These are phyloP conservation scores for Termitomyces sp. DNA, from an alignment of 1,284 basidiomycete species.

Conservation along the genomic window DNA sequence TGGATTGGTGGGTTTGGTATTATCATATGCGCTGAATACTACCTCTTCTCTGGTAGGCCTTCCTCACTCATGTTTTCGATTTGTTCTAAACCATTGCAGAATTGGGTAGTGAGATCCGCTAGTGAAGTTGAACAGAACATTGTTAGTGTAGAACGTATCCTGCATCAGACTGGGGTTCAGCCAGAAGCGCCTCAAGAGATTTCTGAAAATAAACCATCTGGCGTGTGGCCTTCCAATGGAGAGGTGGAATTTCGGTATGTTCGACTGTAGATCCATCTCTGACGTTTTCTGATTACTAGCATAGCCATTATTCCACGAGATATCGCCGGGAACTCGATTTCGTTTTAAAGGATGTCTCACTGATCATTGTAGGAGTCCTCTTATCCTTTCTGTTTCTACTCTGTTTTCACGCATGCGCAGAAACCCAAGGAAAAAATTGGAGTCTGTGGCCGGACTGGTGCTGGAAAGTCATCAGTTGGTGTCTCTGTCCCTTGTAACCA, in stretches of 20 bases:
- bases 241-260: conserved; percentile 77
- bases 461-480: conserved; percentile 54
- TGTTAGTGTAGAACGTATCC: conserved; percentile 41
- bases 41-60: conserved; percentile 63
- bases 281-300: conserved; percentile 13
- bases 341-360: conserved; percentile 53
- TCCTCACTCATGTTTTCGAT: conserved; percentile 23
- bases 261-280: conserved; percentile 26
- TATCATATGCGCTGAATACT: conserved; percentile 74
- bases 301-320: conserved; percentile 49
- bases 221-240: conserved; percentile 48
- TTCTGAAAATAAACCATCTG: conserved; percentile 43
- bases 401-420: conserved; percentile 1
- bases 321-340: conserved; percentile 55
- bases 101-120: conserved; percentile 48
- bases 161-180: conserved; percentile 57
- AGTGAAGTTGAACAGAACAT: conserved; percentile 12
- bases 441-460: conserved; percentile 55
- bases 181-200: conserved; percentile 65
- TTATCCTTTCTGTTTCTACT: not conserved
- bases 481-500: conserved; percentile 33
- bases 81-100: conserved; percentile 29
- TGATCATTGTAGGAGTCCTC: conserved; percentile 33
- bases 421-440: conserved; percentile 78
- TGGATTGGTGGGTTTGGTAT: conserved; percentile 66